Evolutionary conservation across 108 stramenopile species (phyloP).

Genomic region (Cyclotella baltica): DNA sequence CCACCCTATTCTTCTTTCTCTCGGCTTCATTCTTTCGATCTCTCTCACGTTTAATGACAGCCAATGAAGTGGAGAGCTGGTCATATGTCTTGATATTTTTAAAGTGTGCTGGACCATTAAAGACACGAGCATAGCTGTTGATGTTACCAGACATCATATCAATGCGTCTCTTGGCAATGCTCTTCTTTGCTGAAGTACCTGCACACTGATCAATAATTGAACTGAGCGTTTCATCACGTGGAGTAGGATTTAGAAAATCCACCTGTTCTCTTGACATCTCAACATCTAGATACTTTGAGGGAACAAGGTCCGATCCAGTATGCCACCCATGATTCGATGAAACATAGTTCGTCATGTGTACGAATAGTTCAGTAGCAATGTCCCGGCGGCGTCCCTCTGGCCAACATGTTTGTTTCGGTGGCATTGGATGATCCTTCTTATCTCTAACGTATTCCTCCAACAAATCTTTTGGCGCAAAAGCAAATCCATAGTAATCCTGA

Average conservation of each 20-base stretch:
- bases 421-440: too few relatives aligned
- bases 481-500: too few relatives aligned
- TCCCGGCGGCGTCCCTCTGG: too few relatives aligned
- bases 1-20: too few relatives aligned
- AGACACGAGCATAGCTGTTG: slow-evolving; percentile 16
- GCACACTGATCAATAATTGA: slow-evolving; percentile 28
- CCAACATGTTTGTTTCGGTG: too few relatives aligned
- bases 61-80: slow-evolving; percentile 19
- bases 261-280: slow-evolving; percentile 11
- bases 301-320: slow-evolving; percentile 1
- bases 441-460: too few relatives aligned
- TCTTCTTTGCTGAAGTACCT: slow-evolving; percentile 14
- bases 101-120: slow-evolving; percentile 25
- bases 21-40: background rate
- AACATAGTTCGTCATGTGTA: slow-evolving; percentile 25
- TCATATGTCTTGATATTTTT: slow-evolving; percentile 4
- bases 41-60: slow-evolving; percentile 21
- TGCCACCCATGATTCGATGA: slow-evolving; percentile 8
- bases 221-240: slow-evolving; percentile 14
- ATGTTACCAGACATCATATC: slow-evolving; percentile 28
- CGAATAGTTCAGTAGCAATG: too few relatives aligned
- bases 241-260: slow-evolving; percentile 24
- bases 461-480: too few relatives aligned
- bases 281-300: slow-evolving; percentile 7
- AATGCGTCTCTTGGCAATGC: slow-evolving; percentile 20